Evolutionary conservation across 208 protist genomes (phyloP).

Genomic region (Acanthamoeba divionensis): DNA sequence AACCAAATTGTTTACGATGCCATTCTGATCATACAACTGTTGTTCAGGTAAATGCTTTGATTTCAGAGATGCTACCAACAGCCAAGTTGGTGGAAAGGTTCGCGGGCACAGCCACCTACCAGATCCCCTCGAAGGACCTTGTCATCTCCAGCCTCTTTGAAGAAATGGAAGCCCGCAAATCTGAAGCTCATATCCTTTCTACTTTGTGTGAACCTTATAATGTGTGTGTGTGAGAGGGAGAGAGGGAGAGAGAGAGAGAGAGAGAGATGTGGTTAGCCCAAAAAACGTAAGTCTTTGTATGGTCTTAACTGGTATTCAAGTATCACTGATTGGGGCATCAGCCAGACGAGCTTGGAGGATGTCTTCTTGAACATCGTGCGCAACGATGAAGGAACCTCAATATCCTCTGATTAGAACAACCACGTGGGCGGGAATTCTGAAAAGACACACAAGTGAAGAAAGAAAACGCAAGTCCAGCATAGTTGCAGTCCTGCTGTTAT

Average conservation of each 20-base stretch:
- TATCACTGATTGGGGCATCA: constrained; percentile 68
- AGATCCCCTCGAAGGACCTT: constrained; percentile 16
- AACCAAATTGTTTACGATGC: not conserved
- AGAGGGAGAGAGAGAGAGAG: too few species aligned
- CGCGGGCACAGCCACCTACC: constrained; percentile 12
- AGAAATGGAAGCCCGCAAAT: constrained; percentile 20
- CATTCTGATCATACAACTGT: not conserved
- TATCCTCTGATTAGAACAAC: too few species aligned
- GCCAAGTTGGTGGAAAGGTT: not conserved
- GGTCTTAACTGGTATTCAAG: not conserved
- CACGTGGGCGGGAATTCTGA: too few species aligned
- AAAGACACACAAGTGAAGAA: too few species aligned
- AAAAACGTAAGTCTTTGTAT: too few species aligned
- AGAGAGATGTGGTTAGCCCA: too few species aligned
- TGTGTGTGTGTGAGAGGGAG: too few species aligned
- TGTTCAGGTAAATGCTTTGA: not conserved
- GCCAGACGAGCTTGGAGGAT: constrained; percentile 67
- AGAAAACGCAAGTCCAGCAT: too few species aligned
- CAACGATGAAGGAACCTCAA: constrained; percentile 5
- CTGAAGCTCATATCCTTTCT: constrained; percentile 35
- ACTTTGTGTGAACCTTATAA: too few species aligned
- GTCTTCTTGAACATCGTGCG: constrained; percentile 56
- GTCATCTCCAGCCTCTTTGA: constrained; percentile 49
- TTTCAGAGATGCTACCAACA: not conserved
- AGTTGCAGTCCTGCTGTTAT: too few species aligned